Evolutionary conservation across 2,329 filamentous ascomycete genomes (phyloP).

Genomic region (Claviceps quebecensis): DNA sequence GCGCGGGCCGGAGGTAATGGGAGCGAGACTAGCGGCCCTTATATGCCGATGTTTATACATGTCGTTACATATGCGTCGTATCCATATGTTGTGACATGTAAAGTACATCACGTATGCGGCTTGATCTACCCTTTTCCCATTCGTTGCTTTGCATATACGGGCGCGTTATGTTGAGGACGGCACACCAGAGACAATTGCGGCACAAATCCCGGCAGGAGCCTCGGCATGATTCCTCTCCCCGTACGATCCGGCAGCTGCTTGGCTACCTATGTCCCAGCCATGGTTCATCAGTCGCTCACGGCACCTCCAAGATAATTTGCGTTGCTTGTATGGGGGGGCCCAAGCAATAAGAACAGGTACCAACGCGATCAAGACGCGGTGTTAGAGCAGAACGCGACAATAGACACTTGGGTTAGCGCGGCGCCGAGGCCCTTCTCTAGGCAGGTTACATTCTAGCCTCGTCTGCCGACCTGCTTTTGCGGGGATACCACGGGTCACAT

Average conservation of each 20-base stretch:
- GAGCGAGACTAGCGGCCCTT: not conserved
- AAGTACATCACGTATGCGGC: no score
- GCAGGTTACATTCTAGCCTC: constrained; percentile 5
- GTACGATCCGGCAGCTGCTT: constrained; percentile 1
- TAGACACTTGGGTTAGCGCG: not conserved
- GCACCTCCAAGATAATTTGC: not conserved
- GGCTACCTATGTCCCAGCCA: not conserved
- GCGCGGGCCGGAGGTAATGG: not conserved
- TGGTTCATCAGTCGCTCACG: not conserved
- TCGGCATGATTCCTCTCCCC: not conserved
- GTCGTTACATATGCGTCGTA: no score
- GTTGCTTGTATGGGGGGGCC: not conserved
- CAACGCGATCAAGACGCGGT: not conserved
- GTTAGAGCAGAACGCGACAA: not conserved
- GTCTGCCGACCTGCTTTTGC: not conserved
- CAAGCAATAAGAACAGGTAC: not conserved
- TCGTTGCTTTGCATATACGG: not conserved
- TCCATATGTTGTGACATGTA: no score
- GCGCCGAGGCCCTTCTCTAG: not conserved
- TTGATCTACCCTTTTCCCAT: not conserved
- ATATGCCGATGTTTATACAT: not conserved
- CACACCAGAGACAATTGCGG: constrained; percentile 6
- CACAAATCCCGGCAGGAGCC: not conserved
- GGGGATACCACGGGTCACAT: not conserved
- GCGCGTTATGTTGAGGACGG: not conserved